Evolutionary conservation across 2,329 filamentous ascomycete genomes (phyloP), one percentile per base, ranked within the genome.

Genomic region (Mycosphaerella sp.): DNA sequence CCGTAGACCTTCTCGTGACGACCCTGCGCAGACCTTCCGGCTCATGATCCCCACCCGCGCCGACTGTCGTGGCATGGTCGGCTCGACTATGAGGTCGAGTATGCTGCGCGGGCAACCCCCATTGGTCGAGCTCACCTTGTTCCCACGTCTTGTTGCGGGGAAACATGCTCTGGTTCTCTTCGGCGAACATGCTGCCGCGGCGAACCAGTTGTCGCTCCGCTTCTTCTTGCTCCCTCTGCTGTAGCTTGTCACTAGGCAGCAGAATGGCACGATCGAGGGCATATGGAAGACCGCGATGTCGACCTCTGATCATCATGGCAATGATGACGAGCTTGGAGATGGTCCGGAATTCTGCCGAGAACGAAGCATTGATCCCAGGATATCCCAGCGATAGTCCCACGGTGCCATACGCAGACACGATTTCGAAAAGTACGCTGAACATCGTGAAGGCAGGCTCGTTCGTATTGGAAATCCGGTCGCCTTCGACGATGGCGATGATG

Each of bases 351-450:
- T 96, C 82, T 0, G 81, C 85, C 32, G 83, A 90, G 60, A 98
- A 89, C 0, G 87, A 90, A 0, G 89, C 80, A 70, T 95, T 87
- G 69, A 83, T 78, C 17, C 73, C 76, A 0, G 86, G 78, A 58
- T 92, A 95, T 5, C 93, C 93, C 12, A 98, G 78, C 47, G 86
- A 92, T 54, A 98, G 74, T 0, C 93, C 93, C 26, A 98, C 93
- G 1, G 93, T 98, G 59, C 93, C 95, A 66, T 95, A 95, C 1
- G 90, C 90, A 53, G 87, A 92, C 57, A 95, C 83, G 45, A 95
- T 83, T 68, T 95, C 90, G 64, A 95, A 95, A 2, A 95, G 77
- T 6, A 81, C 70, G 44, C 70, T 69, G 65, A 78, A 79, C 54
- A 76, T 72, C 6, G 73, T 76, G 66, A 78, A 79, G 7, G 71